Evolutionary conservation across 257 asterid species (phyloP), one percentile per base, ranked within the genome.

Genomic region (Ophiorrhiza pumila): DNA sequence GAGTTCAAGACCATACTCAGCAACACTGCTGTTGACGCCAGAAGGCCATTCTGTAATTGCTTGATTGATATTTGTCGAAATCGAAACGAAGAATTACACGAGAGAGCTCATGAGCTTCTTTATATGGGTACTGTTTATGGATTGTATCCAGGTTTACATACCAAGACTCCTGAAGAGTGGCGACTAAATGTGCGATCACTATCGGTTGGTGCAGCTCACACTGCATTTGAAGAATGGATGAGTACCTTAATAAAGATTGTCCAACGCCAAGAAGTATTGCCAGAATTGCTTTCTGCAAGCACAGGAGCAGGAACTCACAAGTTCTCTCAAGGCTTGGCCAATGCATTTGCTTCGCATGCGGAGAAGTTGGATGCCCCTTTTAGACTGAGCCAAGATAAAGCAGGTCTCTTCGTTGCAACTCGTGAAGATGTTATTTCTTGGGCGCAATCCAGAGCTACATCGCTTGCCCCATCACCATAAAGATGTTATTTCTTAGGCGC

Each of bases 151-250:
- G 97, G 97, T 69, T 63, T 94, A 77, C 99, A 94, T 39, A 90
- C 97, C 9, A 94, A 86, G 85, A 90, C 96, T 0, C 80, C 88
- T 0, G 91, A 87, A 37, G 98, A 94, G 52, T 94, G 99, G 99
- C 79, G 97, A 56, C 58, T 94, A 15, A 87, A 95, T 6, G 95
- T 90, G 0, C 81, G 97, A 46, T 89, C 99, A 0, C 77, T 95
- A 1, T 95, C 98, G 0, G 87, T 91, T 27, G 98, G 98, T 29
- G 99, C 99, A 8, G 96, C 99, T 18, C 85, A 82, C 11, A 90
- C 98, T 17, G 98, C 98, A 5, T 82, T 95, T 14, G 98, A 95
- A 77, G 99, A 91, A 70, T 95, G 99, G 98, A 84, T 90, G 96
- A 73, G 78, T 17, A 84, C 88, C 18, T 45, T 95, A n/a, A 89